Conservation (phyloP, 2,329 filamentous ascomycete species). For the Neofusicoccum cordaticola region DNA sequence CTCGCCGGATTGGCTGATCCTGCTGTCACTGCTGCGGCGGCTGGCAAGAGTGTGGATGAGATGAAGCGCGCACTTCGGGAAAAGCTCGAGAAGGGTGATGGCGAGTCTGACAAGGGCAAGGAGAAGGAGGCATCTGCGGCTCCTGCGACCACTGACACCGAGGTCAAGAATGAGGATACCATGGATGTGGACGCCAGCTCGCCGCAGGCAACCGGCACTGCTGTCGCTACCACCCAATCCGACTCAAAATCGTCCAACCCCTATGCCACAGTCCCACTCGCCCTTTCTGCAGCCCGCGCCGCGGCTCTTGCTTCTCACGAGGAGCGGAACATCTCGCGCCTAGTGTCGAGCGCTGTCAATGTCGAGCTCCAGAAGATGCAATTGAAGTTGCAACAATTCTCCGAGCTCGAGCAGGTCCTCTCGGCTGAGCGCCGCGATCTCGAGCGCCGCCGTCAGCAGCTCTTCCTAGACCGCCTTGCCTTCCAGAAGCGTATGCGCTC, state of each 20-base stretch:
- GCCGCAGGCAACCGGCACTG: slow-evolving; percentile 44
- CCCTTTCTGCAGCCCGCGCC: slow-evolving; percentile 79
- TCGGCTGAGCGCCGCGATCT: slow-evolving; percentile 90
- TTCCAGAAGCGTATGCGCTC: slow-evolving; percentile 86
- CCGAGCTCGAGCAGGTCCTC: slow-evolving; percentile 89
- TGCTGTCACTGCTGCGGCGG: slow-evolving; percentile 83
- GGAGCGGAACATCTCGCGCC: slow-evolving; percentile 91
- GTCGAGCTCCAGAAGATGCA: slow-evolving; percentile 94
- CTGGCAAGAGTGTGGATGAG: slow-evolving; percentile 81
- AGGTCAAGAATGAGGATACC: slow-evolving; percentile 54
- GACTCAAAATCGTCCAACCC: slow-evolving; percentile 26
- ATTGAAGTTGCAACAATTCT: slow-evolving; percentile 92
- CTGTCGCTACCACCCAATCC: background rate
- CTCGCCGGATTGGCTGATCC: slow-evolving; percentile 88
- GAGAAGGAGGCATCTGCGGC: slow-evolving; percentile 50
- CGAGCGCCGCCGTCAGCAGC: slow-evolving; percentile 84
- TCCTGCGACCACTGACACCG: slow-evolving; percentile 50
- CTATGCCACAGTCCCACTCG: slow-evolving; percentile 76
- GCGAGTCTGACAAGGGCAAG: slow-evolving; percentile 50
- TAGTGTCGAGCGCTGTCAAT: slow-evolving; percentile 90
- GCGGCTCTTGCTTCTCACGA: slow-evolving; percentile 90
- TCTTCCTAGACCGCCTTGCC: slow-evolving; percentile 86
- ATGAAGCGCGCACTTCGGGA: slow-evolving; percentile 77
- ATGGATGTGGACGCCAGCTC: slow-evolving; percentile 58
- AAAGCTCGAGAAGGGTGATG: slow-evolving; percentile 65